Percentiles rank a stretch among this genome's conserved stretches.
Conservation (phyloP, 2,329 filamentous ascomycete genomes). For the Fusarium xyrophilum region DNA sequence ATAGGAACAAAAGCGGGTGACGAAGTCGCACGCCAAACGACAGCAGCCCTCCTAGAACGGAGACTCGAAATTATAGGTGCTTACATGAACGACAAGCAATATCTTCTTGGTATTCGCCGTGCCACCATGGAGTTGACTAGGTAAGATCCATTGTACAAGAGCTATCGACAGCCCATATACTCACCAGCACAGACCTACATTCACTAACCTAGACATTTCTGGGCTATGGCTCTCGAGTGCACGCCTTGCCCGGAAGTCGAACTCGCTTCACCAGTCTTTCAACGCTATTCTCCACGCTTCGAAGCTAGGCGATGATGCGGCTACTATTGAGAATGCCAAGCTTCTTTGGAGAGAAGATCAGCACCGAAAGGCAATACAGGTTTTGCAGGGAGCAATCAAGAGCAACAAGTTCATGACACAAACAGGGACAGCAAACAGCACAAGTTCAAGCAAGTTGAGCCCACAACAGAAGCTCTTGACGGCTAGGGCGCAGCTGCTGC, state of each 20-base stretch:
- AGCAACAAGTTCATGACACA: slow-evolving; percentile 74
- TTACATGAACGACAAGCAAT: slow-evolving; percentile 92
- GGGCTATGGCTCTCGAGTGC: slow-evolving; percentile 86
- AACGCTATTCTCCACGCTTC: slow-evolving; percentile 91
- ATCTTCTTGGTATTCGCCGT: slow-evolving; percentile 82
- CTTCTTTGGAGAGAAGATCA: slow-evolving; percentile 93
- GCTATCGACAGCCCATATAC: neutral
- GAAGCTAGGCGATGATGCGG: slow-evolving; percentile 81
- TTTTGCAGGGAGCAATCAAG: slow-evolving; percentile 83
- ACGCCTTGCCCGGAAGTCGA: slow-evolving; percentile 83
- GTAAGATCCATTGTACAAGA: slow-evolving; percentile 52
- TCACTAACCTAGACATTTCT: slow-evolving; percentile 77
- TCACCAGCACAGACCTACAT: slow-evolving; percentile 57
- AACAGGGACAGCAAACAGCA: slow-evolving; percentile 48
- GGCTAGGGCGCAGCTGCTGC: slow-evolving; percentile 82
- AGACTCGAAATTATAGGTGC: slow-evolving; percentile 90
- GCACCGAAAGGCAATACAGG: slow-evolving; percentile 92
- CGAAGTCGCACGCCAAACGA: slow-evolving; percentile 48
- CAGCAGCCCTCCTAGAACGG: slow-evolving; percentile 61
- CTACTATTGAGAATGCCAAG: slow-evolving; percentile 92
- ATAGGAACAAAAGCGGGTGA: slow-evolving; percentile 56
- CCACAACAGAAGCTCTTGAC: slow-evolving; percentile 66
- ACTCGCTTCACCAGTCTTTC: slow-evolving; percentile 85
- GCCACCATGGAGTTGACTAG: slow-evolving; percentile 83
- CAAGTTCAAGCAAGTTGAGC: slow-evolving; percentile 47